Evolutionary conservation across 345 rosid species (phyloP).

Genomic region (Microthlaspi erraticum): DNA sequence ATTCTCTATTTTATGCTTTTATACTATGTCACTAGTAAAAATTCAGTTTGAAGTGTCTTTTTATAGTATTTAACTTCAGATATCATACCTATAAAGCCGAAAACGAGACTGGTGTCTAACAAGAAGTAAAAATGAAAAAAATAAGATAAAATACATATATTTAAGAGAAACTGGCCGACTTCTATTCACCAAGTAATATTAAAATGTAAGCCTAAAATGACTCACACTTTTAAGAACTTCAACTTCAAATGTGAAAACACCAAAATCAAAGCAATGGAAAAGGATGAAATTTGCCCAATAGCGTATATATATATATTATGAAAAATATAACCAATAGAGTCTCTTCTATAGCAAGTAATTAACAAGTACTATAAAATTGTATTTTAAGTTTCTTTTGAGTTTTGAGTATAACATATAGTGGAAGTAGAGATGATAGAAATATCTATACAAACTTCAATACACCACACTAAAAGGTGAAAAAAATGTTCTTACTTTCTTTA

Average conservation of each 20-base stretch:
- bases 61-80: neutral
- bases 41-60: constrained; percentile 5
- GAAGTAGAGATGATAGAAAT: constrained; percentile 29
- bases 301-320: neutral
- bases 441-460: constrained; percentile 43
- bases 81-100: neutral
- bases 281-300: neutral
- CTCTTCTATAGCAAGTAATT: constrained; percentile 25
- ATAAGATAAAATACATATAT: too few species aligned
- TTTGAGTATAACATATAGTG: constrained; percentile 27
- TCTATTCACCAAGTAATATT: constrained; percentile 7
- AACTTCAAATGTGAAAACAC: constrained; percentile 13
- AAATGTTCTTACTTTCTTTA: constrained; percentile 31
- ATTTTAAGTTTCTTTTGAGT: constrained; percentile 21
- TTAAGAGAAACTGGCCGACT: neutral
- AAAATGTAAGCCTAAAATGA: neutral
- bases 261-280: constrained; percentile 10
- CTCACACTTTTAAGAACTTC: neutral
- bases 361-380: constrained; percentile 5
- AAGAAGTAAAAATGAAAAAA: neutral
- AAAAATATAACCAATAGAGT: constrained; percentile 24
- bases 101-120: neutral
- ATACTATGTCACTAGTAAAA: neutral
- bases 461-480: constrained; percentile 40
- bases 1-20: neutral